Conservation (phyloP, 202 grass and related monocot genomes). For the Musa balbisiana region DNA sequence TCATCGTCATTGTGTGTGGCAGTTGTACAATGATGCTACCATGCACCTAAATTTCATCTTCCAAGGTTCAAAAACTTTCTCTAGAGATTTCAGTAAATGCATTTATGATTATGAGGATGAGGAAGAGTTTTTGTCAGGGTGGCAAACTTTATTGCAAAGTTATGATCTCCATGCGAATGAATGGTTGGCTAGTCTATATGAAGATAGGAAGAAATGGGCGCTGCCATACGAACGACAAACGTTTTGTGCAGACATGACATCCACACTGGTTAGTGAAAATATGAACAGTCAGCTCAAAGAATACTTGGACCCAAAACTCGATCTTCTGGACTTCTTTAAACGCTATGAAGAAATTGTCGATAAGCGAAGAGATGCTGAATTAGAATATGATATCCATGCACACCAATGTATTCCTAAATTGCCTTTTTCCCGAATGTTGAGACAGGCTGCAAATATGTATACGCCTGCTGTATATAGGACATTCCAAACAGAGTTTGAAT, state of each 20-base stretch:
- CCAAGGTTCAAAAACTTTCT: conserved; percentile 36
- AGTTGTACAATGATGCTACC: conserved; percentile 21
- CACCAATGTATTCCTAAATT: conserved; percentile 4
- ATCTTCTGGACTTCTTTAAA: conserved; percentile 30
- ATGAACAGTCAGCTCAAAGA: conserved; percentile 22
- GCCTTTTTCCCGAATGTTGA: conserved; percentile 33
- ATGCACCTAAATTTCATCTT: conserved; percentile 29
- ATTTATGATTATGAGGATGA: conserved; percentile 35
- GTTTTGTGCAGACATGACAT: conserved; percentile 36
- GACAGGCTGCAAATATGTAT: conserved; percentile 31
- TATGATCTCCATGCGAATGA: conserved; percentile 32
- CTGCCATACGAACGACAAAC: conserved; percentile 23
- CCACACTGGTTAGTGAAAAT: conserved; percentile 22
- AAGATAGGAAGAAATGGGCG: conserved; percentile 39
- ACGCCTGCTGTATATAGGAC: conserved; percentile 24
- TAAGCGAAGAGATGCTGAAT: conserved; percentile 21
- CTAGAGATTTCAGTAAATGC: conserved; percentile 30
- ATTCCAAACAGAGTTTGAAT: conserved; percentile 42
- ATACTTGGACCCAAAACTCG: conserved; percentile 18
- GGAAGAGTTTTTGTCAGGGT: conserved; percentile 31
- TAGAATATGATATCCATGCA: conserved; percentile 25
- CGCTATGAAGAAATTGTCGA: conserved; percentile 28
- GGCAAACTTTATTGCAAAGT: conserved; percentile 24
- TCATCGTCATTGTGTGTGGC: too few species aligned
- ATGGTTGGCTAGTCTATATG: conserved; percentile 32